A percentile compares a stretch with the other conserved stretches of the same genome.
Evolutionary conservation across 2,329 filamentous ascomycete genomes (phyloP).

Genomic region (Pseudogymnoascus verrucosus): DNA sequence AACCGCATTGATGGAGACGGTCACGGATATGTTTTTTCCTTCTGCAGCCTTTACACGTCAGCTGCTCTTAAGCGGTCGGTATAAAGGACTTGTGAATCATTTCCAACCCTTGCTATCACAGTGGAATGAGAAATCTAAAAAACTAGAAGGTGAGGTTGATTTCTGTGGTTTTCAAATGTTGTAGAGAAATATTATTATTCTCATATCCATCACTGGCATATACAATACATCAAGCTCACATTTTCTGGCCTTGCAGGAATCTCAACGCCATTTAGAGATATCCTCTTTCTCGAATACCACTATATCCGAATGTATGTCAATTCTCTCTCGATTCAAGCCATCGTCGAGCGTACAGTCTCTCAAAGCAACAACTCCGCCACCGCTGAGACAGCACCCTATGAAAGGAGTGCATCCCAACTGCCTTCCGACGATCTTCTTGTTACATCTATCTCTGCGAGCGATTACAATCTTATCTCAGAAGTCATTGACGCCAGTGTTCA

Average conservation of each 20-base stretch:
- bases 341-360: slow-evolving; percentile 44
- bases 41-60: slow-evolving; percentile 33
- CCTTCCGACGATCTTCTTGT: slow-evolving; percentile 20
- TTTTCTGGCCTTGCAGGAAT: not conserved
- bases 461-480: slow-evolving; percentile 48
- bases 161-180: not conserved
- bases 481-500: slow-evolving; percentile 46
- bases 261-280: slow-evolving; percentile 15
- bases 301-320: slow-evolving; percentile 37
- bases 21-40: slow-evolving; percentile 46
- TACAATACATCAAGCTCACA: slow-evolving; percentile 21
- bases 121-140: slow-evolving; percentile 31
- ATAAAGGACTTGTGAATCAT: slow-evolving; percentile 40
- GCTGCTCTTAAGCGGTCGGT: slow-evolving; percentile 38
- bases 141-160: slow-evolving; percentile 10
- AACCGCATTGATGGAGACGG: slow-evolving; percentile 40
- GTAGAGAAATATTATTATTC: not conserved
- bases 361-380: slow-evolving; percentile 24
- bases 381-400: slow-evolving; percentile 26
- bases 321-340: slow-evolving; percentile 46
- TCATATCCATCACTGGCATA: not conserved
- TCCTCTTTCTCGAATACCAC: slow-evolving; percentile 45
- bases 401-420: not conserved
- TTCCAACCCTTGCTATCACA: slow-evolving; percentile 34
- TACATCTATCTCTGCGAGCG: slow-evolving; percentile 38